A percentile compares a stretch with the other conserved stretches of the same genome.
Evolutionary conservation across 805 yeast genomes (phyloP).

Genomic region (Zygotorulaspora danielsina): DNA sequence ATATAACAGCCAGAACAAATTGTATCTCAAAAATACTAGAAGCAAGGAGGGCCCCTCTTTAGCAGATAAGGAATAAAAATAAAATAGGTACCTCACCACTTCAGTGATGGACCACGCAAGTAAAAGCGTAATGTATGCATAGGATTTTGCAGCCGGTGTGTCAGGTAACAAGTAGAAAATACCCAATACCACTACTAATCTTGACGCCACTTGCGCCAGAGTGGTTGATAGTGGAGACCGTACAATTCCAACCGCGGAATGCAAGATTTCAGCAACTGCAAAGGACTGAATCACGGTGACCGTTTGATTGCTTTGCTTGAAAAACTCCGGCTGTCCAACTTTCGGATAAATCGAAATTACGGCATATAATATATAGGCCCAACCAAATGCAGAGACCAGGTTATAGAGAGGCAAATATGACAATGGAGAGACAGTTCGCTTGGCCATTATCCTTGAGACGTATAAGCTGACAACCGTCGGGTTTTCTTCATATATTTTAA

Average conservation of each 20-base stretch:
- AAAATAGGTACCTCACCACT: constrained; percentile 80
- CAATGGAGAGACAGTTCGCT: constrained; percentile 20
- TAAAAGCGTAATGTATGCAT: constrained; percentile 61
- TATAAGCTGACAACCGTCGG: background rate
- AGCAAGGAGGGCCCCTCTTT: constrained; percentile 52
- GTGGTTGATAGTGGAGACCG: constrained; percentile 84
- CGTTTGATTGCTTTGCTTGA: constrained; percentile 52
- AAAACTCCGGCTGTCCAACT: constrained; percentile 63
- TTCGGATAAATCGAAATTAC: constrained; percentile 39
- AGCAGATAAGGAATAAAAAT: constrained; percentile 36
- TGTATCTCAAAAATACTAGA: constrained; percentile 74
- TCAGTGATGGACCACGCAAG: constrained; percentile 95
- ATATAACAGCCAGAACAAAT: constrained; percentile 73
- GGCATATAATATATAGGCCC: constrained; percentile 49
- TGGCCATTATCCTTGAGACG: constrained; percentile 16
- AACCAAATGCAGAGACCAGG: constrained; percentile 47
- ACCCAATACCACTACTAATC: constrained; percentile 79
- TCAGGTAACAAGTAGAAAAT: constrained; percentile 75
- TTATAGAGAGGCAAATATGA: constrained; percentile 46
- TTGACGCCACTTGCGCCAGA: constrained; percentile 78
- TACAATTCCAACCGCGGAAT: constrained; percentile 74
- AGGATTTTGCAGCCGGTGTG: constrained; percentile 43
- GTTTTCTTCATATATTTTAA: too few species aligned
- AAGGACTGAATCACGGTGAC: constrained; percentile 68
- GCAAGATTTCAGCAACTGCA: constrained; percentile 77